These are phyloP conservation scores for Alternaria triticimaculans DNA, from an alignment of 2,329 filamentous ascomycete genomes.

Conservation along the genomic window DNA sequence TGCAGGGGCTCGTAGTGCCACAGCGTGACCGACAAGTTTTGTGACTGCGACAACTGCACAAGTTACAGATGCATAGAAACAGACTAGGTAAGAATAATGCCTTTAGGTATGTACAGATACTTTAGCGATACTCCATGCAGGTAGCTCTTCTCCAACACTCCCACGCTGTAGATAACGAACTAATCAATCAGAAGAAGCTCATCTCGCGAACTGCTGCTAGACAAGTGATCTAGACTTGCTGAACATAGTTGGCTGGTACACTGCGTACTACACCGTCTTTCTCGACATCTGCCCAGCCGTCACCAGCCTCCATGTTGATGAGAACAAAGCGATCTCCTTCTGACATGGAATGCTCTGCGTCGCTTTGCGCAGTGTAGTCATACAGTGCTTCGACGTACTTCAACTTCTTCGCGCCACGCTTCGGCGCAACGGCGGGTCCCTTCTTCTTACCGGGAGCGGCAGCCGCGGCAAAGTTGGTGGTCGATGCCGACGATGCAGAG, in stretches of 20 bases:
- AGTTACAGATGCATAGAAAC: neutral
- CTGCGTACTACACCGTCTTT: conserved; percentile 85
- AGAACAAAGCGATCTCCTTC: conserved; percentile 94
- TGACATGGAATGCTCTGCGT: conserved; percentile 85
- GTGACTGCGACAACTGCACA: neutral
- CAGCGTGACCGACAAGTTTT: conserved; percentile 7
- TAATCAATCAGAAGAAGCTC: conserved; percentile 9
- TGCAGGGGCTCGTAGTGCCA: conserved; percentile 7
- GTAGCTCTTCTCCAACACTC: neutral
- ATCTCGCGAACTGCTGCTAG: conserved; percentile 19
- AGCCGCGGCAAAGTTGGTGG: conserved; percentile 56
- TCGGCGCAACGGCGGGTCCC: conserved; percentile 88
- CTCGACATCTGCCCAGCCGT: conserved; percentile 97
- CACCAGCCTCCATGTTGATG: conserved; percentile 84
- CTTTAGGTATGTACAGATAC: conserved; percentile 12
- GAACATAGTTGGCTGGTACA: conserved; percentile 93
- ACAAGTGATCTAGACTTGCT: conserved; percentile 63
- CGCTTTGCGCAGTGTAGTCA: conserved; percentile 84
- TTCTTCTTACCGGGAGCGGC: conserved; percentile 72
- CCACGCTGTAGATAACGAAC: neutral
- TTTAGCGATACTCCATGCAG: neutral
- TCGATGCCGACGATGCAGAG: conserved; percentile 78
- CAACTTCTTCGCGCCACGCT: conserved; percentile 89
- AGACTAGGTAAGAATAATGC: neutral
- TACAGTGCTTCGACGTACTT: conserved; percentile 94